These are phyloP conservation scores for Fraxinus angustifolia DNA, from an alignment of 305 asterid genomes.

Conservation along the genomic window DNA sequence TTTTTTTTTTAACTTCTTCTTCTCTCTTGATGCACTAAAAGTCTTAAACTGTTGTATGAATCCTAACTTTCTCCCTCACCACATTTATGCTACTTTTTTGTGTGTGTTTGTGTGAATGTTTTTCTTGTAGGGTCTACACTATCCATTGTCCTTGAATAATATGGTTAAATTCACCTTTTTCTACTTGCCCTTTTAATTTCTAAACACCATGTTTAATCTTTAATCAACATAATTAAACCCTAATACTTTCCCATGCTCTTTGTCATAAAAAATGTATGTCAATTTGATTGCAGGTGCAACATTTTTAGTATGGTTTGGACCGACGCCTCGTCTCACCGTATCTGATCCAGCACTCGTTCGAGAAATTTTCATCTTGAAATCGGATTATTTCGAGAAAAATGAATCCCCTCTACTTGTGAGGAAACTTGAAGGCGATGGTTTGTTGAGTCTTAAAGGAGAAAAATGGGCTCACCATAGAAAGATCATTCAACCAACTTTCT, in stretches of 20 bases:
- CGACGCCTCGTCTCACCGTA: constrained; percentile 67
- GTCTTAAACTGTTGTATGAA: neutral
- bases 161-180: constrained; percentile 25
- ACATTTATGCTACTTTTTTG: neutral
- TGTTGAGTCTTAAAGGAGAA: constrained; percentile 73
- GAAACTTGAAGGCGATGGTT: constrained; percentile 90
- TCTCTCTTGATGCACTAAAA: neutral
- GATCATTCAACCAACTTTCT: constrained; percentile 77
- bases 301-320: constrained; percentile 88
- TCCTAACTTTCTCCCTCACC: neutral
- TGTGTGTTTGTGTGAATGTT: neutral
- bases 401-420: constrained; percentile 71
- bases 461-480: constrained; percentile 98
- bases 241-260: constrained; percentile 24
- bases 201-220: constrained; percentile 8
- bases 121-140: constrained; percentile 50
- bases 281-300: constrained; percentile 49
- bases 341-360: constrained; percentile 77
- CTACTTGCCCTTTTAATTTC: constrained; percentile 29
- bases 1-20: neutral
- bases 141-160: constrained; percentile 53
- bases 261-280: neutral
- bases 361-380: constrained; percentile 64
- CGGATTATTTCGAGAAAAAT: constrained; percentile 73
- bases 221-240: no score